Evolutionary conservation across 176 grass and related monocot species (phyloP).

Genomic region (Tuctoria greenei): DNA sequence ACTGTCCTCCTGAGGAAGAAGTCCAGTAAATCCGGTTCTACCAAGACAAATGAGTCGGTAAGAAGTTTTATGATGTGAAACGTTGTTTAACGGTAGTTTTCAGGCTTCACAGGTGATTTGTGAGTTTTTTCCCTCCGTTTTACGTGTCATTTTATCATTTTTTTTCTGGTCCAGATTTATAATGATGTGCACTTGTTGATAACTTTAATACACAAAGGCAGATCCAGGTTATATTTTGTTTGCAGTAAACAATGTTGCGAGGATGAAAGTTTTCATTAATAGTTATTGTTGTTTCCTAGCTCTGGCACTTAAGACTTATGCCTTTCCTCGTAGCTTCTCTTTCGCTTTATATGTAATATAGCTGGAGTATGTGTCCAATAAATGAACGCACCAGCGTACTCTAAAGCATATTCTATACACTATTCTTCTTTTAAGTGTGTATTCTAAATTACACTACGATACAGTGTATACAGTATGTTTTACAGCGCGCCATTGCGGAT

Average conservation of each 20-base stretch:
- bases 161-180: neutral
- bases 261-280: neutral
- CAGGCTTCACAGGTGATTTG: neutral
- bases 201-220: neutral
- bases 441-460: no score
- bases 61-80: neutral
- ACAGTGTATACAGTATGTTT: no score
- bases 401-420: no score
- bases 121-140: neutral
- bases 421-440: no score
- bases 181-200: neutral
- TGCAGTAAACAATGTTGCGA: neutral
- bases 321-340: neutral
- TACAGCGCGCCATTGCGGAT: no score
- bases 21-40: constrained; percentile 57
- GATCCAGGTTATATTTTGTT: neutral
- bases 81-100: neutral
- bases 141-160: neutral
- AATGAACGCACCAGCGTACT: neutral
- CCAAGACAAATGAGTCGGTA: constrained; percentile 52
- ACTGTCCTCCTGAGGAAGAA: constrained; percentile 85
- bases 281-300: neutral
- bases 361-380: neutral
- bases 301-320: neutral
- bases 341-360: constrained; percentile 11